Base-by-base conservation (phyloP, 2,329 filamentous ascomycete genomes). In the Claviceps pazoutovae region DNA sequence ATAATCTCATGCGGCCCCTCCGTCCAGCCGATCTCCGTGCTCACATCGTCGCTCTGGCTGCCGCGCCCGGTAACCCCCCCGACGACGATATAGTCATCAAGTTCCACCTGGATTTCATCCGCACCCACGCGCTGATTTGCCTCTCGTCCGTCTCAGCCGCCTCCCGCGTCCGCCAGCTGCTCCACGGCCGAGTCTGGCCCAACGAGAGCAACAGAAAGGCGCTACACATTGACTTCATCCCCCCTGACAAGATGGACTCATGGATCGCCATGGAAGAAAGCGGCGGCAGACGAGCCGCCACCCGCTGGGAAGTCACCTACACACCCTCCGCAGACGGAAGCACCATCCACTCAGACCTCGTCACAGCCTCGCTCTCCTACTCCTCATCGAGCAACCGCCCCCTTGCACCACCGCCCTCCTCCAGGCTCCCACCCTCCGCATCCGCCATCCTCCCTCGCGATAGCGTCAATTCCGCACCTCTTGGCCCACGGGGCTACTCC, bases 211-310 rank as follows among this genome's bases (percentile, higher is more conserved):
- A 84, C 58, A 79, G 93, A 36, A 94, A 93, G 64, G 76, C 82
- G 1, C 74, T 97, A 1, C 94, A 84, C 79, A 87, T 88, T 3
- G 93, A 98, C 64, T 97, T 93, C 64, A 76, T 97, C 19, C 91
- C 91, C 0, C 78, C 84, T 17, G 81, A 88, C 26, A 79, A 81
- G 56, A 75, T 94, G 4, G 65, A 71, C 14, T 76, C 77, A 23
- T 97, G 89, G 88, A 83, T 94, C 53, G 75, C 79, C 7, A 75
- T 69, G 42, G 88, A 95, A 65, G 71, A 82, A 59, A 65, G 71
- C 14, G 60, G 68, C 58, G 60, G 71, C 49, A 65, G 75, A 46
- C 65, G 70, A 50, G 66, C 68, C 17, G 61, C 55, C 59, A 64
- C 63, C 5, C 71, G 82, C 23, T 95, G 84, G 81, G 86, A 91